phyloP scores from a whole-genome alignment of 306 rosid species.

The Trifolium repens region DNA sequence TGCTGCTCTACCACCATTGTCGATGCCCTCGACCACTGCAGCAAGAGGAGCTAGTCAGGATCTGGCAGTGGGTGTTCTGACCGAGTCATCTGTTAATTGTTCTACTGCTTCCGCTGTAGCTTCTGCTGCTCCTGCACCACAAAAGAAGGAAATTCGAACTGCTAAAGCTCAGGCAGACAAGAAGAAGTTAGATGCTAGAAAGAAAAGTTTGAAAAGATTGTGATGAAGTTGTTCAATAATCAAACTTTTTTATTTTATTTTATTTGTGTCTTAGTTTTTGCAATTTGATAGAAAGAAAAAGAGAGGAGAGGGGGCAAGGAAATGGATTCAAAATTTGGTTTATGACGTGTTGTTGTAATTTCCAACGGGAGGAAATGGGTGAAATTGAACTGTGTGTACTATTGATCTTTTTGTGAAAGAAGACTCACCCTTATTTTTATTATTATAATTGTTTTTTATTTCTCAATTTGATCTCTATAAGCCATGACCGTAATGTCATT shows the following conservation, averaged over 20 bases:
- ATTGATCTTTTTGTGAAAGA: constrained; percentile 5
- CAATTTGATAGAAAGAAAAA: constrained; percentile 15
- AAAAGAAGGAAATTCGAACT: constrained; percentile 64
- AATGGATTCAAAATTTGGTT: constrained; percentile 26
- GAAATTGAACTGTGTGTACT: constrained; percentile 41
- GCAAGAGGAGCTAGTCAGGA: constrained; percentile 66
- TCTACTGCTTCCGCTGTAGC: constrained; percentile 44
- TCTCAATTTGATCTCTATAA: background rate
- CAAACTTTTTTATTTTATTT: constrained; percentile 33
- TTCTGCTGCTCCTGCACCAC: constrained; percentile 42
- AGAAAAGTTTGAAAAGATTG: constrained; percentile 97
- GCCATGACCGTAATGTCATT: background rate
- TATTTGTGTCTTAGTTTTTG: constrained; percentile 42
- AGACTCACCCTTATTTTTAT: constrained; percentile 13
- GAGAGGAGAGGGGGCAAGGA: background rate
- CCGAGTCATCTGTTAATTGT: constrained; percentile 51
- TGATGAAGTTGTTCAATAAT: constrained; percentile 48
- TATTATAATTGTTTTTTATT: background rate
- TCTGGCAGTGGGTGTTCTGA: constrained; percentile 44
- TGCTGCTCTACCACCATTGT: constrained; percentile 63
- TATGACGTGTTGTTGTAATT: constrained; percentile 28
- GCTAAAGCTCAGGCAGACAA: constrained; percentile 78
- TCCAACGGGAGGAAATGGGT: constrained; percentile 36
- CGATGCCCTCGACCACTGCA: constrained; percentile 49
- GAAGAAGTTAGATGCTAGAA: constrained; percentile 96